phyloP scores from a whole-genome alignment of 352 stramenopile genomes.

The Lagenidium giganteum region DNA sequence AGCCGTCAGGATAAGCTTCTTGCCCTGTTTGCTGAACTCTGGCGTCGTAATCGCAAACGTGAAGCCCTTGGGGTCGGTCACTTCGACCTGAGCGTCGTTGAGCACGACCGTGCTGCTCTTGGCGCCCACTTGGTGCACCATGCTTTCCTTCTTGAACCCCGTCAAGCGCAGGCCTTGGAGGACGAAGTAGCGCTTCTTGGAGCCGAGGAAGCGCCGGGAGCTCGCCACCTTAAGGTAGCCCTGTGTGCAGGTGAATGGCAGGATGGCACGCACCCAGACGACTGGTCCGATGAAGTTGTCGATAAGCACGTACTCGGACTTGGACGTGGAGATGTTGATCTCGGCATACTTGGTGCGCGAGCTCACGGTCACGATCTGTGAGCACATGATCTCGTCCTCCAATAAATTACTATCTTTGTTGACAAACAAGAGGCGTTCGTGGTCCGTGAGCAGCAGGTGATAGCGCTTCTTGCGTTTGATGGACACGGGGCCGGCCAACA shows the following conservation, averaged over 20 bases:
- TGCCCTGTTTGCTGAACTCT: constrained; percentile 49
- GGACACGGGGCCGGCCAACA: constrained; percentile 73
- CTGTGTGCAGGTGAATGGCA: constrained; percentile 84
- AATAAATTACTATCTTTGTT: constrained; percentile 88
- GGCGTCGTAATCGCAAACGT: constrained; percentile 72
- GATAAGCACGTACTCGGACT: constrained; percentile 73
- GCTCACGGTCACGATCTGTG: constrained; percentile 83
- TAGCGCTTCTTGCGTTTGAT: constrained; percentile 84
- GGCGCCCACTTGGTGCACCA: constrained; percentile 55
- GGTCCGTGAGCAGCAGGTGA: constrained; percentile 77
- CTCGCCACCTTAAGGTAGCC: constrained; percentile 75
- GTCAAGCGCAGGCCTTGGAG: constrained; percentile 54
- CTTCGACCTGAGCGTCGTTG: constrained; percentile 46
- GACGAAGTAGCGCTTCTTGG: constrained; percentile 85
- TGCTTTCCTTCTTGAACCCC: constrained; percentile 73
- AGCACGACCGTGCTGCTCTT: constrained; percentile 65
- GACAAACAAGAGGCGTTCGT: constrained; percentile 82
- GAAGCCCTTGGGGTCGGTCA: constrained; percentile 47
- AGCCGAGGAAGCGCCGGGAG: constrained; percentile 71
- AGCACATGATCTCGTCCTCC: constrained; percentile 86
- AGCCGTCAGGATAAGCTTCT: constrained; percentile 68
- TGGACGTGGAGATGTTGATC: constrained; percentile 63
- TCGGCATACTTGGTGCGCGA: constrained; percentile 75
- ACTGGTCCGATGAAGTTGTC: constrained; percentile 83
- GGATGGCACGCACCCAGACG: constrained; percentile 82